These are phyloP conservation scores for Zygotorulaspora chibaensis DNA, from an alignment of 805 yeast genomes.

Conservation along the genomic window DNA sequence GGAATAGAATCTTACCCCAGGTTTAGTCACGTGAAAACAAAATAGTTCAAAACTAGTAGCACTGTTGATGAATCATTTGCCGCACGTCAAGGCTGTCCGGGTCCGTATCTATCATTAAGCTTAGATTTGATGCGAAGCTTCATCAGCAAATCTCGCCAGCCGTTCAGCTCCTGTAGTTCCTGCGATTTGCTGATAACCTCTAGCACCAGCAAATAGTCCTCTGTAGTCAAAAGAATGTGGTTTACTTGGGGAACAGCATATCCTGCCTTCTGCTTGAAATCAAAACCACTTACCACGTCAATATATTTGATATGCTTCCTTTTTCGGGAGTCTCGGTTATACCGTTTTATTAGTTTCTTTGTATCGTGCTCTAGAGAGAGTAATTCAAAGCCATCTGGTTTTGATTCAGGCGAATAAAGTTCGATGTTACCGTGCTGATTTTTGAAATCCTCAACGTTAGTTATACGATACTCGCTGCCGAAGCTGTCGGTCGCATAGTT, in stretches of 20 bases:
- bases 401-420: conserved; percentile 14
- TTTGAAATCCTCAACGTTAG: conserved; percentile 16
- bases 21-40: no score
- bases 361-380: conserved; percentile 4
- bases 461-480: conserved; percentile 9
- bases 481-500: conserved; percentile 2
- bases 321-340: conserved; percentile 9
- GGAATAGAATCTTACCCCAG: no score
- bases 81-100: no score
- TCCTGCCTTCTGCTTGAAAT: conserved; percentile 26
- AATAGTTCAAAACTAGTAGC: no score
- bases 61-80: no score
- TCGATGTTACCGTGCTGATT: conserved; percentile 25
- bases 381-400: conserved; percentile 23
- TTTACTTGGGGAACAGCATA: conserved; percentile 24
- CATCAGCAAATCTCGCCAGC: conserved; percentile 15
- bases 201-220: conserved; percentile 10
- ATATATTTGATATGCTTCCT: conserved; percentile 13
- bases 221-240: conserved; percentile 15
- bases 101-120: conserved; percentile 3
- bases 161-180: conserved; percentile 9
- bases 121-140: neutral
- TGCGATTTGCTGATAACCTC: conserved; percentile 2
- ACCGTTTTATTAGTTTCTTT: conserved; percentile 8
- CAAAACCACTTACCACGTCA: conserved; percentile 29